phyloP scores from a whole-genome alignment of 176 grass and related monocot species.

The Oryza glumipatula region DNA sequence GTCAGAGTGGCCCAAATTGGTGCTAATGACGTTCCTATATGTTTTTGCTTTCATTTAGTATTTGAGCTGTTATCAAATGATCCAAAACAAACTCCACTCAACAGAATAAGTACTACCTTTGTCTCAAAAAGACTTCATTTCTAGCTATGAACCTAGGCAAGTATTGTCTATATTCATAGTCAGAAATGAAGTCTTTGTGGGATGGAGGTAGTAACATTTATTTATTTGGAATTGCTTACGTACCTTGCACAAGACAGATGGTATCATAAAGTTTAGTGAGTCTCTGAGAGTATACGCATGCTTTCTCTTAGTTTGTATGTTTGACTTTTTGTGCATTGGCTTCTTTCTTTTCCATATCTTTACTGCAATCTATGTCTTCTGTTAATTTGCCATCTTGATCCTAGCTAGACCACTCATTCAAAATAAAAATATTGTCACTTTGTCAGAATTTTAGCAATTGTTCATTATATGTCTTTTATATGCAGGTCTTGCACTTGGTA shows the following conservation, averaged over 20 bases:
- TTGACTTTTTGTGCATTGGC: background rate
- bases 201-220: no score
- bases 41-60: background rate
- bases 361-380: background rate
- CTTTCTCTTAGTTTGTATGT: background rate
- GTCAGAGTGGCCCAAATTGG: background rate
- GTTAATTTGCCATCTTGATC: background rate
- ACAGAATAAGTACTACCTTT: background rate
- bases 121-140: no score
- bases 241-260: slow-evolving; percentile 18
- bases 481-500: slow-evolving; percentile 82
- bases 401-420: background rate
- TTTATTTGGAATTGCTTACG: slow-evolving; percentile 6
- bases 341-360: background rate
- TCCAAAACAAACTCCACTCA: background rate
- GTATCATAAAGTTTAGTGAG: background rate
- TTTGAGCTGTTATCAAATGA: slow-evolving; percentile 17
- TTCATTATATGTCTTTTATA: slow-evolving; percentile 26
- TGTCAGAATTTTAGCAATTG: slow-evolving; percentile 8
- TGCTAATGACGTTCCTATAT: background rate
- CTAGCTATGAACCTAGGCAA: no score
- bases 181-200: no score
- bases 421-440: slow-evolving; percentile 2
- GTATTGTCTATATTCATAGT: no score
- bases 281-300: background rate